Evolutionary conservation across 139 green algal species (phyloP).

Genomic region (Limnomonas spitsbergensis): DNA sequence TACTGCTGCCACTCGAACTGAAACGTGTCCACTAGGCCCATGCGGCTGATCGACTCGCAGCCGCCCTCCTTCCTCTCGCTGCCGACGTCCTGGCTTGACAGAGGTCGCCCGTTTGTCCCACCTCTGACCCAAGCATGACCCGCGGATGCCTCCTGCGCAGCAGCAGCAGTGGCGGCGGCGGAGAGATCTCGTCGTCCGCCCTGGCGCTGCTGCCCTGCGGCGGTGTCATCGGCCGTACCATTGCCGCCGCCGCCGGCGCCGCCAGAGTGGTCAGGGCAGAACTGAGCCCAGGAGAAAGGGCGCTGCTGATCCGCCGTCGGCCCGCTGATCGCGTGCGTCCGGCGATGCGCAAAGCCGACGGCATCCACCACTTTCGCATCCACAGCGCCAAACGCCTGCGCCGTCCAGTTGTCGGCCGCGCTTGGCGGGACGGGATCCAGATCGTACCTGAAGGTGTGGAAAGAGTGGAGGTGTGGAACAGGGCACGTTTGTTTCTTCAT

Average conservation of each 20-base stretch:
- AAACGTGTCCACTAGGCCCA: constrained; percentile 28
- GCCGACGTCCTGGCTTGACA: not conserved
- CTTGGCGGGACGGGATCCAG: not conserved
- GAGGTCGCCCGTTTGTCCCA: not conserved
- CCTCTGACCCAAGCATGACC: not conserved
- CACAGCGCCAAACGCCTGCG: constrained; percentile 31
- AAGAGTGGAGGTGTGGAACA: no score
- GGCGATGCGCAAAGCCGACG: not conserved
- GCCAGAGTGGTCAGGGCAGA: constrained; percentile 12
- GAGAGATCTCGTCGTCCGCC: no score
- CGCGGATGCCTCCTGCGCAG: not conserved
- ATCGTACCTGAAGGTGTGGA: constrained; percentile 2
- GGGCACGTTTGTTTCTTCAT: no score
- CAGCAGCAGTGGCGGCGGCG: no score
- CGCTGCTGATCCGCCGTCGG: constrained; percentile 33
- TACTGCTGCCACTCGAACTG: constrained; percentile 29
- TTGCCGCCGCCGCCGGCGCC: no score
- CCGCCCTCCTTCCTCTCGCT: not conserved
- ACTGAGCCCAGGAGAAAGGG: constrained; percentile 25
- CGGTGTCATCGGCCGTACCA: not conserved
- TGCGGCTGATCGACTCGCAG: constrained; percentile 1
- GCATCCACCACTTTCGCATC: constrained; percentile 38
- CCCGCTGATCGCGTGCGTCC: constrained; percentile 29
- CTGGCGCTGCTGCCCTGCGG: no score
- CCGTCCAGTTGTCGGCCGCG: constrained; percentile 21